Base-by-base conservation (phyloP, 805 yeast genomes). In the Vanderwaltozyma tropicalis region DNA sequence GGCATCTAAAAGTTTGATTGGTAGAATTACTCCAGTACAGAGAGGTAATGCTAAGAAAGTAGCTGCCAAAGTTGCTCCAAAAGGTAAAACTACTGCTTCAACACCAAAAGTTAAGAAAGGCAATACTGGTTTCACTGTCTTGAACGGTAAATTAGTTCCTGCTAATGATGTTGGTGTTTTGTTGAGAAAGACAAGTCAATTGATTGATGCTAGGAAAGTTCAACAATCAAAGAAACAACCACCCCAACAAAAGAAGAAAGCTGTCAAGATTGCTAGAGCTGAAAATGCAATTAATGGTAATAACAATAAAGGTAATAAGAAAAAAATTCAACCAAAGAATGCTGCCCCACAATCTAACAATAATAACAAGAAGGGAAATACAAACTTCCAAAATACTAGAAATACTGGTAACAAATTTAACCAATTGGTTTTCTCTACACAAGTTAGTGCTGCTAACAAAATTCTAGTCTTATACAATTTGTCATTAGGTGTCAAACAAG, bases 401-500 rank as follows among this genome's bases (percentile, higher is more conserved):
- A 21, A 17, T 8, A 13, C 19, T n/a, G 11, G 10, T n/a, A 19
- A 19, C 5, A 32, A 28, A 11, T 32, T 16, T 5, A 43, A 45
- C 19, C 43, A 45, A 32, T 39, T 55, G 25, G 49, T 55, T 11
- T 45, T 56, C 18, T 44, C 52, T 13, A 48, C 59, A 5, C 45
- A 44, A 17, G 29, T 42, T 1, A 39, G 40, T 25, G 41, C 39
- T 1, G 9, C 43, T 3, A 42, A 48, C 30, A 40, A 44, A 19
- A 20, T 50, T n/a, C 26, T 53, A 22, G 41, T 45, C 22, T 41
- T 49, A 21, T 46, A 40, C 40, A 57, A 57, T 34, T 39, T 57
- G 28, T 46, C 55, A 13, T 31, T 52, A 24, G 62, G 62, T n/a
- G 50, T 55, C 9, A 46, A 55, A 34, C 46, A 44, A 16, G 46